Evolutionary conservation across 352 stramenopile species (phyloP).

Genomic region (Globisporangium canariense): DNA sequence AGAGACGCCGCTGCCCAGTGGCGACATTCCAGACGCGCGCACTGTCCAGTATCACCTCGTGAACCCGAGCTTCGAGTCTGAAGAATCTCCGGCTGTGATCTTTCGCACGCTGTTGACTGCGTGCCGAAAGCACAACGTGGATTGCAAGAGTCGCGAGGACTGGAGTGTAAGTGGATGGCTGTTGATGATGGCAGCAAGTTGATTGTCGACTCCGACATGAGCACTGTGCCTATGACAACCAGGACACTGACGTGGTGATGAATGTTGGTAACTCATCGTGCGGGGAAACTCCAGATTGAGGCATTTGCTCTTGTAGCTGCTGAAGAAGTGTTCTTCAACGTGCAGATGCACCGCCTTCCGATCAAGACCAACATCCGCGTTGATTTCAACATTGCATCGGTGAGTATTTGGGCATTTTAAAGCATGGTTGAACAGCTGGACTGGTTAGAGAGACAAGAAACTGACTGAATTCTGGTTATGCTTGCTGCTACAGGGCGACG

Average conservation of each 20-base stretch:
- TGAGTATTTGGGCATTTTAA: conserved; percentile 22
- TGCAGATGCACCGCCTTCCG: conserved; percentile 52
- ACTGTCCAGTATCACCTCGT: conserved; percentile 54
- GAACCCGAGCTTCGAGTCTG: conserved; percentile 75
- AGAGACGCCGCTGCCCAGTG: conserved; percentile 28
- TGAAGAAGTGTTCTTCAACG: conserved; percentile 63
- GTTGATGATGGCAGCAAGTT: conserved; percentile 20
- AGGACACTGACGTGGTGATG: conserved; percentile 4
- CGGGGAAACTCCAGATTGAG: conserved; percentile 42
- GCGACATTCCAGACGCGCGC: conserved; percentile 46
- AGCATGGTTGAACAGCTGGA: neutral
- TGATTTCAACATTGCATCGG: conserved; percentile 67
- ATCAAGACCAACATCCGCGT: conserved; percentile 52
- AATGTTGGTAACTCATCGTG: conserved; percentile 2
- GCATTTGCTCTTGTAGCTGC: conserved; percentile 57
- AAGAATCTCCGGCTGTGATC: conserved; percentile 36
- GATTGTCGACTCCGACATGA: conserved; percentile 1
- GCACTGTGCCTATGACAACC: conserved; percentile 18
- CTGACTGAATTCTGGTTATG: neutral
- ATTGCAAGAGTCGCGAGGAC: conserved; percentile 43
- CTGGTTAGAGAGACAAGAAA: conserved; percentile 15
- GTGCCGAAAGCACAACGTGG: conserved; percentile 41
- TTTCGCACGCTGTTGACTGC: conserved; percentile 49
- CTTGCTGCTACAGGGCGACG: conserved; percentile 36
- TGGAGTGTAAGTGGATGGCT: conserved; percentile 51